Evolutionary conservation across 345 rosid species (phyloP).

Genomic region (Arabis hirsuta): DNA sequence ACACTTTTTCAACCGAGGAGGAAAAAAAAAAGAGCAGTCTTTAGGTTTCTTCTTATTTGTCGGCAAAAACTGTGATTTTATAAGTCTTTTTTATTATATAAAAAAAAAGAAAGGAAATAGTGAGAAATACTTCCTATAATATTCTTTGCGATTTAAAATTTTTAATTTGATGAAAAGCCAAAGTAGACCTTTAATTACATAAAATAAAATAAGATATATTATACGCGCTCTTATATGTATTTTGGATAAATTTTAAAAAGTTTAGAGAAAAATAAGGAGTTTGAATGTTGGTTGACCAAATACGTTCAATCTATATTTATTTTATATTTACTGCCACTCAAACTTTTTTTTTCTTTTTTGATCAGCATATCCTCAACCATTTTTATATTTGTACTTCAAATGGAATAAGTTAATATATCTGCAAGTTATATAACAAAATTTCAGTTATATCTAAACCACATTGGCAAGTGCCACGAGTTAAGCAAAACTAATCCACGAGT

Average conservation of each 20-base stretch:
- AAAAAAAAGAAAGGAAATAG: not conserved
- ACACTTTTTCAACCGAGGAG: slow-evolving; percentile 19
- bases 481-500: slow-evolving; percentile 35
- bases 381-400: not conserved
- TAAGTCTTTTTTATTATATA: not conserved
- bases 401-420: not conserved
- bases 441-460: slow-evolving; percentile 34
- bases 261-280: not conserved
- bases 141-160: not conserved
- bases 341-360: too few relatives aligned
- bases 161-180: slow-evolving; percentile 8
- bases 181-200: slow-evolving; percentile 4
- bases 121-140: not conserved
- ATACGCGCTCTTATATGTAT: slow-evolving; percentile 10
- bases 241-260: not conserved
- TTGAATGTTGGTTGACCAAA: slow-evolving; percentile 41
- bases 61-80: slow-evolving; percentile 36
- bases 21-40: slow-evolving; percentile 13
- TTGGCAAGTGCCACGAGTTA: slow-evolving; percentile 8
- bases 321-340: too few relatives aligned
- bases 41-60: slow-evolving; percentile 32
- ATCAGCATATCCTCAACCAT: too few relatives aligned
- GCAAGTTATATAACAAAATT: slow-evolving; percentile 2
- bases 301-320: slow-evolving; percentile 19
- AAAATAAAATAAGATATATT: not conserved